Percentiles rank a stretch among this genome's conserved stretches.
Evolutionary conservation across 345 rosid genomes (phyloP).

Genomic region (Hevea brasiliensis): DNA sequence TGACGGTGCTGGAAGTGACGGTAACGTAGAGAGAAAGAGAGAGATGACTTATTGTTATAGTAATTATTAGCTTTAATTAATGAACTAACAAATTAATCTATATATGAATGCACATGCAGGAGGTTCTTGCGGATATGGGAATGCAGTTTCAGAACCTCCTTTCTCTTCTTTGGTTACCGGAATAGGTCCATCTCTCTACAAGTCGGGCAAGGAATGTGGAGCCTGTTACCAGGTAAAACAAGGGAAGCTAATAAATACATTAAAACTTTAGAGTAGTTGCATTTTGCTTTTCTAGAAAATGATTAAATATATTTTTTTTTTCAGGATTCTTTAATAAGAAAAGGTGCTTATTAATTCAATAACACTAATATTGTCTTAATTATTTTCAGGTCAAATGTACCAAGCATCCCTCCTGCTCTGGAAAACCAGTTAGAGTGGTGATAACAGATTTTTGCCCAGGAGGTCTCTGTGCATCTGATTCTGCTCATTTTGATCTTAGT

Average conservation of each 20-base stretch:
- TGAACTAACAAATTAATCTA: too few relatives aligned
- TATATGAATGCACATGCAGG: constrained; percentile 30
- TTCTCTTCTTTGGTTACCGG: constrained; percentile 48
- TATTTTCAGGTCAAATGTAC: constrained; percentile 44
- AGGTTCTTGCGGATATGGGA: constrained; percentile 56
- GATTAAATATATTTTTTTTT: too few relatives aligned
- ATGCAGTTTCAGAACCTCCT: constrained; percentile 37
- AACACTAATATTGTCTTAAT: not conserved
- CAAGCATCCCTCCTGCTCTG: constrained; percentile 42
- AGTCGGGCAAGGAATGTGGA: constrained; percentile 55
- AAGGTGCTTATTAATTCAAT: too few relatives aligned
- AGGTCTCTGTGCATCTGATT: constrained; percentile 34
- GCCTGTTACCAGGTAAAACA: constrained; percentile 48
- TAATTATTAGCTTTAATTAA: too few relatives aligned
- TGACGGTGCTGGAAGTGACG: constrained; percentile 49
- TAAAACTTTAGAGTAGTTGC: too few relatives aligned
- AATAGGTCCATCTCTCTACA: constrained; percentile 46
- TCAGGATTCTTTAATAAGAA: too few relatives aligned
- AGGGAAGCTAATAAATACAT: too few relatives aligned
- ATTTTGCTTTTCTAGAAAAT: not conserved
- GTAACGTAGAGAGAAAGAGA: too few relatives aligned
- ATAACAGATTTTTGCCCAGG: constrained; percentile 54
- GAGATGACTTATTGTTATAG: too few relatives aligned
- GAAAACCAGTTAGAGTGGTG: constrained; percentile 41
- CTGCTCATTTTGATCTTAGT: constrained; percentile 54